Base-by-base conservation (phyloP, 352 stramenopile species). In the Plasmopara viticola region DNA sequence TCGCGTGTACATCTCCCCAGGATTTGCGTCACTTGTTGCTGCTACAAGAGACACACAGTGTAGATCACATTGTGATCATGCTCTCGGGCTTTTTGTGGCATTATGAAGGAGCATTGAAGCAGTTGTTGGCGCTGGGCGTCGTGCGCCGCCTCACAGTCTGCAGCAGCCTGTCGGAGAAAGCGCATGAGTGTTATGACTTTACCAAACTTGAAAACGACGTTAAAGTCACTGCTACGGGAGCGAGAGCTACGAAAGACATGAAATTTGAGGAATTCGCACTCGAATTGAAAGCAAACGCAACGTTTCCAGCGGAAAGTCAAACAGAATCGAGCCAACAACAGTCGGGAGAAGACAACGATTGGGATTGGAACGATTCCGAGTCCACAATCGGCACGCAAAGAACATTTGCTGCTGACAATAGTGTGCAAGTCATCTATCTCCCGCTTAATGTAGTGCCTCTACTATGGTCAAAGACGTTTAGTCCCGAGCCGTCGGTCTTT, bases 171-270 rank as follows among this genome's bases (percentile, higher is more conserved):
- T 87, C 78, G 28, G 78, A 89, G 62, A 61, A 66, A 9, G 73
- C 78, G 0, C 78, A 89, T 53, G 74, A 86, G 59, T 89, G 78
- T 56, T 84, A 66, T 43, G 72, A 86, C 56, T 80, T 85, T 42
- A 53, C 57, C 18, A 58, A 62, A 37, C 13, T 49, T 4, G 50
- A 35, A 15, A 39, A 34, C 8, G 49, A 53, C 2, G 35, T 39
- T 9, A 9, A 28, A 20, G 2, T 34, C 2, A 18, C 56, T 25
- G 54, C 56, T 30, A 51, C 37, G 37, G 63, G 51, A 6, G 42
- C 54, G 1, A 64, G 34, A 53, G 40, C 53, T 2, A 15, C 33
- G 9, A 53, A 57, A 48, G 20, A 33, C 6, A 88, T 88, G 74
- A 53, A 64, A 9, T 86, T 86, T 45, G 66, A 74, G 3, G 54